Conservation (phyloP, 2,329 filamentous ascomycete species). For the Chaetothyriales sp. region DNA sequence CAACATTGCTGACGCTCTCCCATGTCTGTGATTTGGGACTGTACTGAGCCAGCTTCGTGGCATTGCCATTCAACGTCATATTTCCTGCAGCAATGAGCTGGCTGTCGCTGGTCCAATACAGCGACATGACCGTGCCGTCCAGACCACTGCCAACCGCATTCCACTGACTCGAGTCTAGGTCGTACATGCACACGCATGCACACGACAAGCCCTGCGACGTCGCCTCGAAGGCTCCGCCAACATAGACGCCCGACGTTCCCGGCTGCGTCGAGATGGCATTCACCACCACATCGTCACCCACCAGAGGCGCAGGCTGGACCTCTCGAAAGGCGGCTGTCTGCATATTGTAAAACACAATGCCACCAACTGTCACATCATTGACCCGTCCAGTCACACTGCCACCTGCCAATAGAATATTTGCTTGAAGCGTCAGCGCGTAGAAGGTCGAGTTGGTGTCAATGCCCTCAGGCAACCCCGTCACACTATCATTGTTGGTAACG, state of each 20-base stretch:
- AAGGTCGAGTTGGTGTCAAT: slow-evolving; percentile 63
- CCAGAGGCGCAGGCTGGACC: slow-evolving; percentile 61
- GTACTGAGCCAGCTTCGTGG: slow-evolving; percentile 58
- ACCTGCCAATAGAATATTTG: slow-evolving; percentile 63
- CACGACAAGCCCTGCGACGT: slow-evolving; percentile 72
- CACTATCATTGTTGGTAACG: slow-evolving; percentile 49
- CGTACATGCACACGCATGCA: slow-evolving; percentile 67
- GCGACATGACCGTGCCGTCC: slow-evolving; percentile 52
- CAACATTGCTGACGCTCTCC: slow-evolving; percentile 44
- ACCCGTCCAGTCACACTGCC: slow-evolving; percentile 63
- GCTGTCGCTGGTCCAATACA: slow-evolving; percentile 63
- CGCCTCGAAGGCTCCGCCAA: slow-evolving; percentile 66
- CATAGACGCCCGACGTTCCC: slow-evolving; percentile 59
- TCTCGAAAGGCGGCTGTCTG: slow-evolving; percentile 45
- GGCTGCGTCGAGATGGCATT: slow-evolving; percentile 63
- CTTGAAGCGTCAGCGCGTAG: slow-evolving; percentile 53
- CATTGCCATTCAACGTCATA: slow-evolving; percentile 52
- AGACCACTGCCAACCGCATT: slow-evolving; percentile 61
- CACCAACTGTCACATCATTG: slow-evolving; percentile 49
- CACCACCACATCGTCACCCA: slow-evolving; percentile 57
- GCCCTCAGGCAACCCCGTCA: slow-evolving; percentile 56
- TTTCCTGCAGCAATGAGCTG: slow-evolving; percentile 66
- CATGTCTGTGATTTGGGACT: slow-evolving; percentile 55
- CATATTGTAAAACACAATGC: slow-evolving; percentile 70
- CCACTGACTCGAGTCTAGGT: slow-evolving; percentile 60